Base-by-base conservation (phyloP, 371 early-diverging fungal genomes). In the Lichtheimia corymbifera region DNA sequence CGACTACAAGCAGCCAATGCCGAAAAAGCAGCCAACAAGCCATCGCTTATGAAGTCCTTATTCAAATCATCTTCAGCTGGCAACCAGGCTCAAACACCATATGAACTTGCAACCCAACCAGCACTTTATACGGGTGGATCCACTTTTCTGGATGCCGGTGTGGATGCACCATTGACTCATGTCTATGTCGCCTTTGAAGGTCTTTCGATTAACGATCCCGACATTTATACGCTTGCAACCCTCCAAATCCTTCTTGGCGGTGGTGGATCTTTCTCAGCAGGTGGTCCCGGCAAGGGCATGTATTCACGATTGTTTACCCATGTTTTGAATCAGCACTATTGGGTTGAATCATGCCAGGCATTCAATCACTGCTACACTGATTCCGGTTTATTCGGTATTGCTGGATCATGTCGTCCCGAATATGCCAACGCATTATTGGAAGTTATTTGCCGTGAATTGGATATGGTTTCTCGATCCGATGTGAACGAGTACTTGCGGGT, bases 261-360 rank as follows among this genome's bases (percentile, higher is more conserved):
- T 30, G 98, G 98, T 53, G 93, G 94, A 1, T 92, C 95, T 5
- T 98, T 98, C 76, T 94, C 94, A 13, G 98, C 98, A 0, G 98
- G 98, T 63, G 98, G 98, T 1, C 98, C 98, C 0, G 98, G 98
- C 22, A 97, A 98, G 76, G 98, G 98, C 61, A 97, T 98, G 96
- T 96, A 97, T 82, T 95, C 97, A 15, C 90, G 97, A 15, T 81
- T 98, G 41, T 98, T 95, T 71, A 95, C 94, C 5, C 87, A 93
- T 44, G 96, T 98, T 3, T 82, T 98, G 59, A 97, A 97, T 73
- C 93, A 93, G 64, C 88, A 93, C 71, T 84, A 85, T 59, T 97
- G 96, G 96, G 89, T 97, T 15, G 97, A 98, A 66, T 91, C 89
- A 5, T 97, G 97, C 76, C 83, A 91, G 71, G 88, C 91, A 30